Evolutionary conservation across 2,329 filamentous ascomycete species (phyloP), one percentile per base, ranked within the genome.

Genomic region (Nannizziopsis barbatae): DNA sequence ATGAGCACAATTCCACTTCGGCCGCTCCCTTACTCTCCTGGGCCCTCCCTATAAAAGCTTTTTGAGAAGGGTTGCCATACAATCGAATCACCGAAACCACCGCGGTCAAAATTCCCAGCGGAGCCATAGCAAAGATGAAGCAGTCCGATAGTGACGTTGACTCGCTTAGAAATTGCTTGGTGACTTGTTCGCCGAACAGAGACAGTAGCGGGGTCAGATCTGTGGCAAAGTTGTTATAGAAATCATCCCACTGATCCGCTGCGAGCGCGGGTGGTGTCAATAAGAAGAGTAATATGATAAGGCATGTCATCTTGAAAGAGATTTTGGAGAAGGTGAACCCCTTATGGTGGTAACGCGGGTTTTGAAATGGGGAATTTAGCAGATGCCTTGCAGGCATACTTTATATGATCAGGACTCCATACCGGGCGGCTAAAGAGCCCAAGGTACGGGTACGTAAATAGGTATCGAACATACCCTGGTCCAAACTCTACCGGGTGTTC

Each of bases 141-240:
- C 68, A 66, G 36, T 75, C 73, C 0, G 67, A 55, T 40, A 63
- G 58, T 1, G 59, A 63, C 2, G 68, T 60, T 0, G 66, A 65
- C 31, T 72, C 64, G 41, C 68, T 72, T 18, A 75, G 62, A 46
- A 71, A 75, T 54, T 75, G 71, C 55, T 68, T 73, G 0, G 70
- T 69, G 2, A 72, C 64, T 15, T 65, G 60, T 36, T 74, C 71
- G 1, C 71, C 72, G 33, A 75, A 75, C 0, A 71, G 58, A 7
- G 62, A 53, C 14, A 47, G 3, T 10, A 47, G 35, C 2, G 44
- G 44, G 12, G 44, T 35, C 3, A 40, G 10, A 33, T 40, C 37
- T 8, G 44, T 47, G 3, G 50, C 50, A 30, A 52, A 43, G 10
- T 52, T 52, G 17, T 52, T 46, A 9, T 42, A 45, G 17, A 52